These are phyloP conservation scores for Blastocystis hominis DNA, from an alignment of 352 stramenopile species.

Conservation along the genomic window DNA sequence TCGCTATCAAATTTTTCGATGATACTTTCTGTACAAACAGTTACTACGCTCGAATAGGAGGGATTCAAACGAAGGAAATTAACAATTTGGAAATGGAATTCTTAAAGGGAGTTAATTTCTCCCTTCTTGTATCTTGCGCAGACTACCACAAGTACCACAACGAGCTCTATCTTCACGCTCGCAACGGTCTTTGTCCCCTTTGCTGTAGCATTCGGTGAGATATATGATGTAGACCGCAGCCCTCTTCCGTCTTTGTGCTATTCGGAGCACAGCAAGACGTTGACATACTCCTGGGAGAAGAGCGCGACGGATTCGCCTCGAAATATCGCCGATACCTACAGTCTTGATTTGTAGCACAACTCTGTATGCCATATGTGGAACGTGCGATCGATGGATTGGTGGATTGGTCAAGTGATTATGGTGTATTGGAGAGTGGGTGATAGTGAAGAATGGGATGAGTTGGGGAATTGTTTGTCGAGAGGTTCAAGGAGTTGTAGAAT, in stretches of 20 bases:
- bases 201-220: neutral
- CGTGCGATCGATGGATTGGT: neutral
- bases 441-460: too few relatives aligned
- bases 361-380: neutral
- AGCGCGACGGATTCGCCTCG: neutral
- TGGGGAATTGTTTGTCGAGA: too few relatives aligned
- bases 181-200: neutral
- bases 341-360: neutral
- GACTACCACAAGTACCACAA: constrained; percentile 36
- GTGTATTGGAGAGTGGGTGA: too few relatives aligned
- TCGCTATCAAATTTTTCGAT: constrained; percentile 41
- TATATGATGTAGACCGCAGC: neutral
- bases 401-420: neutral
- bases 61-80: neutral
- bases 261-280: neutral
- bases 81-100: constrained; percentile 19
- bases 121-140: neutral
- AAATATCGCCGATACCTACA: neutral
- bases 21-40: constrained; percentile 33
- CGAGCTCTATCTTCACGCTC: neutral
- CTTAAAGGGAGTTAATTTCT: neutral
- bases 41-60: constrained; percentile 28
- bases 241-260: neutral
- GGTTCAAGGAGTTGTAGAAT: too few relatives aligned
- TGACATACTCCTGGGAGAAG: neutral